Conservation (phyloP, 441 rosid species). For the Hura crepitans region DNA sequence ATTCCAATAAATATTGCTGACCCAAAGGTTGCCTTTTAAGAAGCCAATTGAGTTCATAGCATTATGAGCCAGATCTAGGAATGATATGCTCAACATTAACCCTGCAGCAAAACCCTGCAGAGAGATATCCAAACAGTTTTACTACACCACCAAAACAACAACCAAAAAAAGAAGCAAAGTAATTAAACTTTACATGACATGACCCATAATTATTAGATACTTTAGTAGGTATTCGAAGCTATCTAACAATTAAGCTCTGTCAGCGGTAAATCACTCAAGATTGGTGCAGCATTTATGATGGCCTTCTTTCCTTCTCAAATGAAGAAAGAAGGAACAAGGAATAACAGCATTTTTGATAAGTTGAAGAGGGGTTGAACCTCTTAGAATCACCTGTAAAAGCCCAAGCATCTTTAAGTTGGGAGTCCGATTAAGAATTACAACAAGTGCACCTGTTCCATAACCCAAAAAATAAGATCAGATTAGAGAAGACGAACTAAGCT, state of each 20-base stretch:
- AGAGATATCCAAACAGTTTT: slow-evolving; percentile 24
- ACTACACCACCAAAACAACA: background rate
- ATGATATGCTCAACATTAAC: slow-evolving; percentile 94
- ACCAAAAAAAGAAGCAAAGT: background rate
- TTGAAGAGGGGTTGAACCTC: slow-evolving; percentile 17
- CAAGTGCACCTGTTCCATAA: slow-evolving; percentile 68
- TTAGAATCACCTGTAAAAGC: slow-evolving; percentile 68
- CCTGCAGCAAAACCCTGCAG: slow-evolving; percentile 98
- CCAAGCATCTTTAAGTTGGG: slow-evolving; percentile 98
- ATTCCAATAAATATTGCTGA: slow-evolving; percentile 35
- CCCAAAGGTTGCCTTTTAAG: slow-evolving; percentile 95
- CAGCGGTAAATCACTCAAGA: background rate
- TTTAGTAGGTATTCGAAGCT: slow-evolving; percentile 2
- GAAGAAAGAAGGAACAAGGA: background rate
- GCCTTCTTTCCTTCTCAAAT: background rate
- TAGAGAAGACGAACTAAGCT: slow-evolving; percentile 1
- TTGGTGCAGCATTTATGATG: background rate
- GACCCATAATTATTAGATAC: background rate
- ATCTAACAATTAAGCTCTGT: background rate
- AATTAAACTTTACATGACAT: background rate
- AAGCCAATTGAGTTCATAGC: slow-evolving; percentile 95
- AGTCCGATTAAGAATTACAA: slow-evolving; percentile 65
- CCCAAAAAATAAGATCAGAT: slow-evolving; percentile 20
- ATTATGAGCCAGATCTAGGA: slow-evolving; percentile 95
- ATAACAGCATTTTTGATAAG: background rate